Base-by-base conservation (phyloP, 164 flowering plant genomes). In the Sextonia rubra region DNA sequence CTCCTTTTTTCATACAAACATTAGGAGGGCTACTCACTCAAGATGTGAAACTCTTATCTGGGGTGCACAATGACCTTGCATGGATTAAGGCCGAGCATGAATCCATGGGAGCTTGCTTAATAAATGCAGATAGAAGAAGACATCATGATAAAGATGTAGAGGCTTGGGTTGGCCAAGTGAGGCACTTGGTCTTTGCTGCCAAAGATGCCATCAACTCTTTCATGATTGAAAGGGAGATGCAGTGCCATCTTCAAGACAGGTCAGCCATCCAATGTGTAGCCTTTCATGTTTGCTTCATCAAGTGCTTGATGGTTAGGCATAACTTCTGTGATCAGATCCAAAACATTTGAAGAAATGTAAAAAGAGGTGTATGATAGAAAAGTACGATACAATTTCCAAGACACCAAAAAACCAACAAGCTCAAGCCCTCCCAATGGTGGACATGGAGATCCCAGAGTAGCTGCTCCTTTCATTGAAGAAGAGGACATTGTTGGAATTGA, bases 391-490 rank as follows among this genome's bases (percentile, higher is more conserved):
- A 18, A 47, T 22, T 17, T 68, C 24, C 70, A 22, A 47, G 56
- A n/a, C 12, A 5, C 2, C 3, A 17, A 14, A 27, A 20, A 64
- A 64, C 37, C 37, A 18, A 48, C 30, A 18, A 48, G 18, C 47
- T 48, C 58, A 24, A 48, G 22, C 23, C 8, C 27, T 48, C 30
- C 20, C 6, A 60, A 68, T 8, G 30, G 26, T 5, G 23, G 30
- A n/a, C 25, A 4, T 23, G 29, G 55, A 23, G 70, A 68, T 48
- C 30, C 29, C 12, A 27, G 58, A 12, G 60, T 9, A 1, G 70
- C 70, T 48, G 18, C 60, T 22, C 70, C 70, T 47, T 68, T 23
- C 58, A 49, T 66, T n/a, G 69, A 68, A 48, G 70, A 68, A 68
- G 15, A 17, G 23, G 70, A 68, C 47, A 68, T 68, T 9, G 20